A percentile compares a stretch with the other conserved stretches of the same genome.
Evolutionary conservation across 192 early-diverging fungal genomes (phyloP).

Genomic region (Rhizoclosmatium sp.): DNA sequence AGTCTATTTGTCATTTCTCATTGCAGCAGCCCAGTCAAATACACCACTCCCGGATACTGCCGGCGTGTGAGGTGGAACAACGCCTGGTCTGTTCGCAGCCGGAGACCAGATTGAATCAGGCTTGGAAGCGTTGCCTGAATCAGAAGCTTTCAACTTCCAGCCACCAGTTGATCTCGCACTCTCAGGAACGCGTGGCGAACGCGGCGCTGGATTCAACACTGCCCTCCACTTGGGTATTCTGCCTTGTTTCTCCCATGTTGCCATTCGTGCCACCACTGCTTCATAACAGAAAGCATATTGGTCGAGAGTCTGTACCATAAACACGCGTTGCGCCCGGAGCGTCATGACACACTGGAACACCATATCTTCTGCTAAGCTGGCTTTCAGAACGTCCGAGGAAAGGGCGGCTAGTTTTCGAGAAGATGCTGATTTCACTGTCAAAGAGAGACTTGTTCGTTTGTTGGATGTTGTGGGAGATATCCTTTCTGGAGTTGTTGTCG

Average conservation of each 20-base stretch:
- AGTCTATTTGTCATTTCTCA: neutral
- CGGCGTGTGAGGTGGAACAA: neutral
- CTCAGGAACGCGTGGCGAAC: neutral
- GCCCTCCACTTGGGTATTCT: neutral
- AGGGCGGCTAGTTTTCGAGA: neutral
- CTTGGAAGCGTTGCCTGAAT: neutral
- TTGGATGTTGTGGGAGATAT: neutral
- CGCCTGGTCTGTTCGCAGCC: neutral
- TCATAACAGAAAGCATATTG: constrained; percentile 69
- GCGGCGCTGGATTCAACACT: neutral
- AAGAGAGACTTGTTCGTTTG: neutral
- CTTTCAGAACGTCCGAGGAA: neutral
- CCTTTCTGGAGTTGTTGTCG: neutral
- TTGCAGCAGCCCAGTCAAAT: constrained; percentile 24
- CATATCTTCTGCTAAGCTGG: constrained; percentile 33
- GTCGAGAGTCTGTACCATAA: constrained; percentile 63
- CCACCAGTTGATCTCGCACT: constrained; percentile 8
- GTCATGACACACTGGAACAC: constrained; percentile 48
- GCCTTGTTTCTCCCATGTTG: constrained; percentile 40
- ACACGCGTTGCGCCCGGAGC: constrained; percentile 55
- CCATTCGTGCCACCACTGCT: constrained; percentile 53
- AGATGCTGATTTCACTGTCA: neutral
- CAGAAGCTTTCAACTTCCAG: neutral
- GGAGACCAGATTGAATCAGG: neutral
- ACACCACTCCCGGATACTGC: neutral